These are phyloP conservation scores for Urtica urens DNA, from an alignment of 306 rosid genomes.

Conservation along the genomic window DNA sequence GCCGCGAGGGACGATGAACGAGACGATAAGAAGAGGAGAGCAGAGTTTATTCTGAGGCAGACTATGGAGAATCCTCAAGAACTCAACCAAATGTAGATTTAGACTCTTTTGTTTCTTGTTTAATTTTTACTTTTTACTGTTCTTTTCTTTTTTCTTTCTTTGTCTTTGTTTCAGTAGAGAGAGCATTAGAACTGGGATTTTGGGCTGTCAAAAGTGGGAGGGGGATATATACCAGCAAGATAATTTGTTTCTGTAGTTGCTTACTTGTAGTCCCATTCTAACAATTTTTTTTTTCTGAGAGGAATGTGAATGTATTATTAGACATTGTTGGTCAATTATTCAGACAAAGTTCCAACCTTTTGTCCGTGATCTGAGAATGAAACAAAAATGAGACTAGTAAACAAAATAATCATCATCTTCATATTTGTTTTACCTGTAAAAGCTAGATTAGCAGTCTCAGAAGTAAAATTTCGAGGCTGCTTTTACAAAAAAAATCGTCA, in stretches of 20 bases:
- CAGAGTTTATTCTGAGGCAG: conserved; percentile 76
- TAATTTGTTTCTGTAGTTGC: conserved; percentile 25
- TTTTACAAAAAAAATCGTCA: background rate
- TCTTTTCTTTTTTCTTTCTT: conserved; percentile 20
- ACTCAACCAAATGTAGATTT: conserved; percentile 65
- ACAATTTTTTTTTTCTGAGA: conserved; percentile 15
- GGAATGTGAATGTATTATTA: conserved; percentile 3
- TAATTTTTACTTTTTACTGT: conserved; percentile 8
- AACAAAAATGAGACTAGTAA: too few relatives aligned
- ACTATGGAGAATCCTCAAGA: conserved; percentile 77
- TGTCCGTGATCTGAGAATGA: too few relatives aligned
- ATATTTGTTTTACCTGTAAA: too few relatives aligned
- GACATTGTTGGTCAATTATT: background rate
- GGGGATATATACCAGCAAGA: conserved; percentile 32
- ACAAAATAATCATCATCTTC: too few relatives aligned
- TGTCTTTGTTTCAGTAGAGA: background rate
- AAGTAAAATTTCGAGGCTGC: background rate
- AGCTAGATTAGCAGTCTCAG: too few relatives aligned
- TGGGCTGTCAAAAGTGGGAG: conserved; percentile 13
- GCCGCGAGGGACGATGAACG: conserved; percentile 61
- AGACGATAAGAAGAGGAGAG: conserved; percentile 87
- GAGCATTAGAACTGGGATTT: conserved; percentile 12
- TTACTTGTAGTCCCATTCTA: conserved; percentile 32
- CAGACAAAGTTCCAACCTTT: background rate
- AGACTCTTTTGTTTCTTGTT: conserved; percentile 23